Evolutionary conservation across 1,284 basidiomycete genomes (phyloP).

Genomic region (Vanrija sp.): DNA sequence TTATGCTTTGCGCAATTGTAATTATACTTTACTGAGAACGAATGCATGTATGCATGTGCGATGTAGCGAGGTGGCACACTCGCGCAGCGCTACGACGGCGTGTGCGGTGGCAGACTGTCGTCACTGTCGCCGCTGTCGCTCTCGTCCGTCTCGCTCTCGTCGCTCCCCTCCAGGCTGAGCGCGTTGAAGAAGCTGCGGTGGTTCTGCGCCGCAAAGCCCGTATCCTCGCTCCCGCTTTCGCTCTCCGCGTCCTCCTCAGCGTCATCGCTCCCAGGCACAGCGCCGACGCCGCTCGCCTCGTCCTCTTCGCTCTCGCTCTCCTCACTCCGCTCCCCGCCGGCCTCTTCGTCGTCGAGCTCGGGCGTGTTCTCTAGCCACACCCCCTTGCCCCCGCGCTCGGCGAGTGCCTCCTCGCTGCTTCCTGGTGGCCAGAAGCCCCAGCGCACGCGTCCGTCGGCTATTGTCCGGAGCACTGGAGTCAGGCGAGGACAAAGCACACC

Average conservation of each 20-base stretch:
- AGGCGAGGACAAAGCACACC: conserved; percentile 12
- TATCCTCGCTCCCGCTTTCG: conserved; percentile 16
- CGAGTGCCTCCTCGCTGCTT: conserved; percentile 47
- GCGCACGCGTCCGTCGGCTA: conserved; percentile 70
- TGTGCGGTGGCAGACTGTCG: not conserved
- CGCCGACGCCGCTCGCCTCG: conserved; percentile 24
- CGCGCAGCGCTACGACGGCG: not conserved
- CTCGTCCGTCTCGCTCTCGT: conserved; percentile 44
- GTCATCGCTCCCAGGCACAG: conserved; percentile 11
- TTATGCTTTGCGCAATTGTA: too few relatives aligned
- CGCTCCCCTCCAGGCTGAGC: conserved; percentile 40
- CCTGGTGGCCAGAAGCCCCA: conserved; percentile 79
- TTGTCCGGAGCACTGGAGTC: conserved; percentile 63
- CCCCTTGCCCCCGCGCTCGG: conserved; percentile 45
- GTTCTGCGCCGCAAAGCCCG: conserved; percentile 6
- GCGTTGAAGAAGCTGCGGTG: conserved; percentile 44
- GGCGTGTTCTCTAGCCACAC: conserved; percentile 29
- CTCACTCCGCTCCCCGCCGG: conserved; percentile 4
- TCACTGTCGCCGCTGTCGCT: conserved; percentile 32
- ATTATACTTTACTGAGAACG: too few relatives aligned
- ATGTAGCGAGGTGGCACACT: not conserved
- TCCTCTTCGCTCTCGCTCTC: conserved; percentile 11
- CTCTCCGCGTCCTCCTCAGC: conserved; percentile 22
- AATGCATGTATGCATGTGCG: too few relatives aligned
- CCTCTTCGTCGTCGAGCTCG: conserved; percentile 13